Percentiles rank a stretch among this genome's conserved stretches.
These are phyloP conservation scores for Pestalotiopsis sp. DNA, from an alignment of 2,329 filamentous ascomycete species.

Conservation along the genomic window DNA sequence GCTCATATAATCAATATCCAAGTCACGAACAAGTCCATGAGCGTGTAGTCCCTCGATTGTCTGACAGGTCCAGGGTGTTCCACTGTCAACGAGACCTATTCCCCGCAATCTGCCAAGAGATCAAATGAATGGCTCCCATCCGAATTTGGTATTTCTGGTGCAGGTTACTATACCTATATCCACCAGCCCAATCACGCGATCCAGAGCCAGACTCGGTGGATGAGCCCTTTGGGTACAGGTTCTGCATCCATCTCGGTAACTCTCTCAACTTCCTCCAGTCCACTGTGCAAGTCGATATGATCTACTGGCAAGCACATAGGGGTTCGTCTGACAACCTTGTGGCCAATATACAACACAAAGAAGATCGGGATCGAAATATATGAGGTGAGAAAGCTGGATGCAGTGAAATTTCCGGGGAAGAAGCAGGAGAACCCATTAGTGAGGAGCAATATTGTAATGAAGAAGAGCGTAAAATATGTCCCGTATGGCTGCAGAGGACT, in stretches of 20 bases:
- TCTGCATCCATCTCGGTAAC: background rate
- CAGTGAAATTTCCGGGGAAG: conserved; percentile 35
- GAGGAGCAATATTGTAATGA: conserved; percentile 26
- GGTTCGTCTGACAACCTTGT: conserved; percentile 15
- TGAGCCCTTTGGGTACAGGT: background rate
- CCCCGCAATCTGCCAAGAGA: too few species aligned
- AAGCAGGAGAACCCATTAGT: conserved; percentile 32
- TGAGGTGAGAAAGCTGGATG: conserved; percentile 30
- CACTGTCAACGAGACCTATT: too few species aligned
- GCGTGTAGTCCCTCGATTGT: too few species aligned
- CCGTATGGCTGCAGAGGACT: conserved; percentile 30
- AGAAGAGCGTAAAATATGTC: conserved; percentile 23
- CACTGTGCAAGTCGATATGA: background rate
- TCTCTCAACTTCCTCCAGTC: background rate
- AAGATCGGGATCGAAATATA: conserved; percentile 38
- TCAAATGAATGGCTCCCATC: too few species aligned
- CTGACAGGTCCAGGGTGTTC: too few species aligned
- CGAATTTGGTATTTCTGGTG: too few species aligned
- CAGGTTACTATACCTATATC: too few species aligned
- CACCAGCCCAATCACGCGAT: background rate
- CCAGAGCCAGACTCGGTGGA: background rate
- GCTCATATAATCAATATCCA: too few species aligned
- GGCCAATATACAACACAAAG: conserved; percentile 20
- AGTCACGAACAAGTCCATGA: too few species aligned
- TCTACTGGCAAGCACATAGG: background rate